These are phyloP conservation scores for Sclerotinia nivalis DNA, from an alignment of 2,329 filamentous ascomycete genomes.

Conservation along the genomic window DNA sequence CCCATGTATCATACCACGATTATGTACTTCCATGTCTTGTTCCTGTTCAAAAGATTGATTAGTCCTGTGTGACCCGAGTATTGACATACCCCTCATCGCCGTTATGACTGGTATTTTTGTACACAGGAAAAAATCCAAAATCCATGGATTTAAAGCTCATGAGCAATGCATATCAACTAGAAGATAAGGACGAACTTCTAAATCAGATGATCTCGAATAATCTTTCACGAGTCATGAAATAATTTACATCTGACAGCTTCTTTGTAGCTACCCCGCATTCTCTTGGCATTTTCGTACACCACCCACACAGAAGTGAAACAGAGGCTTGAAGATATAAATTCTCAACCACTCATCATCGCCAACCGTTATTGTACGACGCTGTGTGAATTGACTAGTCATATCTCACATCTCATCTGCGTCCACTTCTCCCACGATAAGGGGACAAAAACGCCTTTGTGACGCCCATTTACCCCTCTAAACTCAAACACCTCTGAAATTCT, in stretches of 20 bases:
- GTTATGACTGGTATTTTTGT: background rate
- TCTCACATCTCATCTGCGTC: conserved; percentile 8
- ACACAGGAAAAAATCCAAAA: background rate
- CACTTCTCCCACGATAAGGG: background rate
- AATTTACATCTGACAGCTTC: background rate
- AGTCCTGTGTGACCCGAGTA: conserved; percentile 9
- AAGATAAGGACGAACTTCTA: background rate
- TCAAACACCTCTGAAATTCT: background rate
- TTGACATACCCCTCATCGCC: background rate
- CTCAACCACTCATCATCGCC: background rate
- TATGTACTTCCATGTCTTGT: background rate
- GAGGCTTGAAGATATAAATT: conserved; percentile 6
- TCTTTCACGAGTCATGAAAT: conserved; percentile 3
- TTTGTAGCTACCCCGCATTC: conserved; percentile 10
- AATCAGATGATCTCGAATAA: background rate
- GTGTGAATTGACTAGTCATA: background rate
- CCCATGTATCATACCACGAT: background rate
- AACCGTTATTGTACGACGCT: background rate
- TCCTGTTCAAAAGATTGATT: background rate
- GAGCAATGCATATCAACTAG: background rate
- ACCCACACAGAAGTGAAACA: conserved; percentile 4
- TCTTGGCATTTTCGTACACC: background rate
- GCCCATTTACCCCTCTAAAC: background rate
- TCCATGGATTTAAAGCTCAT: background rate
- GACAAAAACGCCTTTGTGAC: background rate